These are phyloP conservation scores for Trametopsis cervina DNA, from an alignment of 768 basidiomycete genomes.

Conservation along the genomic window DNA sequence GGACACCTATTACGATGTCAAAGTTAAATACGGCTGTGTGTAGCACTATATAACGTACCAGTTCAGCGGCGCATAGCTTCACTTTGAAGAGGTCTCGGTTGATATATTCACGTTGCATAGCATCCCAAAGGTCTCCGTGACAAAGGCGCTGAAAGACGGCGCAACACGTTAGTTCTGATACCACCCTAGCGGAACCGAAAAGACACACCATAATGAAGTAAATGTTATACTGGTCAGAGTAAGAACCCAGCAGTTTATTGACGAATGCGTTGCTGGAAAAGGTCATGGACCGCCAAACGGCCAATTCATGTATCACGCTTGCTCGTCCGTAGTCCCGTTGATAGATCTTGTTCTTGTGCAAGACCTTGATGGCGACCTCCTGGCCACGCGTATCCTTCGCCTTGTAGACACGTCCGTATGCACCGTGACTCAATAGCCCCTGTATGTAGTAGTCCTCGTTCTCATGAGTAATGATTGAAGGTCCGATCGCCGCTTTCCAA, in stretches of 20 bases:
- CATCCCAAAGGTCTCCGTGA: neutral
- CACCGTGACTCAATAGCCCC: neutral
- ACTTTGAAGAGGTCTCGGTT: neutral
- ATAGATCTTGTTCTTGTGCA: constrained; percentile 3
- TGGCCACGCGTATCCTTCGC: neutral
- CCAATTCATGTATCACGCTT: neutral
- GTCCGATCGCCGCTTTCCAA: neutral
- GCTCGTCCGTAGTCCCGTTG: neutral
- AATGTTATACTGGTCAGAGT: neutral
- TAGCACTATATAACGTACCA: neutral
- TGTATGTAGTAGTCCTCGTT: neutral
- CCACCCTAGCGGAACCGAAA: neutral
- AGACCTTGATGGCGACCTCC: constrained; percentile 1
- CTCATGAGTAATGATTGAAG: no score
- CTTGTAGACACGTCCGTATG: neutral
- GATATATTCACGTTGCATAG: no score
- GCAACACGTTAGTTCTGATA: neutral
- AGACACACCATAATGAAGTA: constrained; percentile 2
- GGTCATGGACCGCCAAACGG: neutral
- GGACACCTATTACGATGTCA: no score
- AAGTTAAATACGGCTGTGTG: neutral
- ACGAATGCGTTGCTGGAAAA: neutral
- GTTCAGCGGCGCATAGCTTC: neutral
- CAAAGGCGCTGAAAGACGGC: neutral
- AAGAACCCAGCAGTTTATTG: neutral